These are phyloP conservation scores for Zygosaccharomyces pseudobailii DNA, from an alignment of 1,139 yeast species.

Conservation along the genomic window DNA sequence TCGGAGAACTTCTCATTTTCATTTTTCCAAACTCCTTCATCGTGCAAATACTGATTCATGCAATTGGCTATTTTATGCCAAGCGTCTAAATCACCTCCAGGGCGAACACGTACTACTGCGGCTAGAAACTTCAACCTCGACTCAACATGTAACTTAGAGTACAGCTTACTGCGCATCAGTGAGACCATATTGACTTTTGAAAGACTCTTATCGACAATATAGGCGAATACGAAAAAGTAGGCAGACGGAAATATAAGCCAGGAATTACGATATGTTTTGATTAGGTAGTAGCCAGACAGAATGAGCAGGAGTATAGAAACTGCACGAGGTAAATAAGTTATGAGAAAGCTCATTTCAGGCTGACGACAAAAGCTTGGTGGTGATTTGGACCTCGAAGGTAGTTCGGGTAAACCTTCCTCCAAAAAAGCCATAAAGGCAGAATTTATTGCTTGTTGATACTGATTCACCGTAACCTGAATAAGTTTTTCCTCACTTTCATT, in stretches of 20 bases:
- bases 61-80: not conserved
- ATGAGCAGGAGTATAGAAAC: too few species aligned
- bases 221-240: too few species aligned
- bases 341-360: too few species aligned
- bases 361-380: not conserved
- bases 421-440: not conserved
- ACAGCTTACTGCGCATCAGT: not conserved
- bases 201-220: too few species aligned
- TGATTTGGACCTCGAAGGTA: not conserved
- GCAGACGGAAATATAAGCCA: not conserved
- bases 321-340: too few species aligned
- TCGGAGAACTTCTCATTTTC: constrained; percentile 1
- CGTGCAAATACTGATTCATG: not conserved
- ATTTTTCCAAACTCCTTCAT: not conserved
- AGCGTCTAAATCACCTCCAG: not conserved
- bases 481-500: not conserved
- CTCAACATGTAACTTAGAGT: not conserved
- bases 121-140: not conserved
- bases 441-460: not conserved
- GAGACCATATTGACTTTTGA: too few species aligned
- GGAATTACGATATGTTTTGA: too few species aligned
- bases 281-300: too few species aligned
- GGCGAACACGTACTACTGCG: not conserved
- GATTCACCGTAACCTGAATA: not conserved
- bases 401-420: not conserved